phyloP scores from a whole-genome alignment of 805 yeast genomes.

The Kodamaea fukazawae region DNA sequence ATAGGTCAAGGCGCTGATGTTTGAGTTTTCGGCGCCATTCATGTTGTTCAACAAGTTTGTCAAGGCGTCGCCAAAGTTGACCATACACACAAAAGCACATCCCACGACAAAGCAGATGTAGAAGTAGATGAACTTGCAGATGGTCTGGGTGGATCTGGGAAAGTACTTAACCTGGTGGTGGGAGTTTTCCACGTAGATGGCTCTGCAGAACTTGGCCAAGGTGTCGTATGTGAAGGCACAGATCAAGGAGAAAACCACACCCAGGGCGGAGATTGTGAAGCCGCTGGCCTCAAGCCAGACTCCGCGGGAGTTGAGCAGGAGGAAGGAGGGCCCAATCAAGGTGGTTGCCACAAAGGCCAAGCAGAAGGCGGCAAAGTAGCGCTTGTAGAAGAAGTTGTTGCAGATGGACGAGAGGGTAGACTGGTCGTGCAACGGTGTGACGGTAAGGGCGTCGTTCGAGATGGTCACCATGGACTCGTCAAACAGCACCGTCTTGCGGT shows the following conservation, averaged over 20 bases:
- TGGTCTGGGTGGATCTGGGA: constrained; percentile 16
- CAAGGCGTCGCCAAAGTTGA: constrained; percentile 21
- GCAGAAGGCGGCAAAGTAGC: neutral
- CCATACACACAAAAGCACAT: constrained; percentile 12
- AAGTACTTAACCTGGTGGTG: constrained; percentile 14
- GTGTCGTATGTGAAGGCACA: constrained; percentile 14
- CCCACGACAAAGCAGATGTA: constrained; percentile 20
- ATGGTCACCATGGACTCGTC: constrained; percentile 15
- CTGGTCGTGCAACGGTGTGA: constrained; percentile 2
- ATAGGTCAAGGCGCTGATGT: constrained; percentile 17
- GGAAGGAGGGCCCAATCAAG: neutral
- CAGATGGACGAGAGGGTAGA: neutral
- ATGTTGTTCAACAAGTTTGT: constrained; percentile 16
- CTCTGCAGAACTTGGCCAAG: constrained; percentile 11
- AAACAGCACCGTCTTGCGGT: constrained; percentile 19
- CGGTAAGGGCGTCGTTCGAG: constrained; percentile 5
- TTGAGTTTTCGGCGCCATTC: constrained; percentile 4
- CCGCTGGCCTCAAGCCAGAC: constrained; percentile 4
- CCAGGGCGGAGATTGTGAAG: constrained; percentile 23
- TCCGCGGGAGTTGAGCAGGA: constrained; percentile 2
- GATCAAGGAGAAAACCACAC: constrained; percentile 19
- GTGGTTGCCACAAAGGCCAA: neutral
- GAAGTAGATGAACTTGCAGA: constrained; percentile 21
- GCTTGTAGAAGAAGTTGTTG: neutral
- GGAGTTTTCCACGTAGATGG: constrained; percentile 11